These are phyloP conservation scores for Calvatia gigantea DNA, from an alignment of 768 basidiomycete species.

Conservation along the genomic window DNA sequence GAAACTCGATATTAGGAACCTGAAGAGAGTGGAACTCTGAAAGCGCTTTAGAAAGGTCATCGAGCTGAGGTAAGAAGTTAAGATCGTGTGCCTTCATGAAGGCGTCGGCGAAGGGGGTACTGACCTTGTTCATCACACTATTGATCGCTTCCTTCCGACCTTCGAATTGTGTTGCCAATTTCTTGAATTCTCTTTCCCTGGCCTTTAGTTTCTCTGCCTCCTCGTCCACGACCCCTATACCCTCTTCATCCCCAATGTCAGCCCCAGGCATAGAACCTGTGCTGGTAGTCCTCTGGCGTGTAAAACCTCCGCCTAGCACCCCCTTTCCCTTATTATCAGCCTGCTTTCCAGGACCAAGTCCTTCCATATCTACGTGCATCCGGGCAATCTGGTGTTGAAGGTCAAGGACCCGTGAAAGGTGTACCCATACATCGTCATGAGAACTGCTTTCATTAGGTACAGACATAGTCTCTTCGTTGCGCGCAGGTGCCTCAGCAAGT, in stretches of 20 bases:
- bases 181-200: constrained; percentile 67
- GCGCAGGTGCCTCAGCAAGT: neutral
- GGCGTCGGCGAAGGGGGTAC: constrained; percentile 12
- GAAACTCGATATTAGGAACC: constrained; percentile 41
- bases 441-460: neutral
- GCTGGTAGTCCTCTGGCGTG: constrained; percentile 17
- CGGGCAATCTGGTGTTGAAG: constrained; percentile 69
- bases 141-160: constrained; percentile 67
- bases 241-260: constrained; percentile 44
- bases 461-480: neutral
- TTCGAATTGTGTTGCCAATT: constrained; percentile 63
- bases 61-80: constrained; percentile 39
- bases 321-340: constrained; percentile 22
- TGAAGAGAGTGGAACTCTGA: constrained; percentile 48
- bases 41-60: constrained; percentile 49
- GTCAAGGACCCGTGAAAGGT: constrained; percentile 65
- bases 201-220: constrained; percentile 52
- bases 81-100: constrained; percentile 2
- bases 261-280: constrained; percentile 22
- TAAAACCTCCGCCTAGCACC: constrained; percentile 3
- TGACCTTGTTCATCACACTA: constrained; percentile 71
- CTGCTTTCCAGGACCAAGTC: constrained; percentile 40
- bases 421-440: constrained; percentile 56
- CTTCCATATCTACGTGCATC: constrained; percentile 77
- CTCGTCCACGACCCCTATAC: constrained; percentile 48